These are phyloP conservation scores for Clathrospora elynae DNA, from an alignment of 2,329 filamentous ascomycete genomes.

Conservation along the genomic window DNA sequence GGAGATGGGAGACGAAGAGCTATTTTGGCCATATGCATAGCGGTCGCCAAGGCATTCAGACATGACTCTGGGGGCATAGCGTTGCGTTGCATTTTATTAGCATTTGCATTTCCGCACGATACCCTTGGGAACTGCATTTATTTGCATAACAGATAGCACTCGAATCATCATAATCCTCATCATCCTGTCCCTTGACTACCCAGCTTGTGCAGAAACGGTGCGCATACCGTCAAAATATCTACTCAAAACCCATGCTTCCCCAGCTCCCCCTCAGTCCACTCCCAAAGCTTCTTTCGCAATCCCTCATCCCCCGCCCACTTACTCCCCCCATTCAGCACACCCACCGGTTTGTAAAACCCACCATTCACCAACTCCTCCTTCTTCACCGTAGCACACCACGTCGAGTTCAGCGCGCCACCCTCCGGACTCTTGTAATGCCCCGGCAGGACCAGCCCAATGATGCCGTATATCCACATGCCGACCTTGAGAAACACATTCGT, in stretches of 20 bases:
- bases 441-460: slow-evolving; percentile 32
- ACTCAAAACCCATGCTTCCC: slow-evolving; percentile 40
- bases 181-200: not conserved
- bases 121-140: too few species aligned
- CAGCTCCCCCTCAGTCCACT: slow-evolving; percentile 46
- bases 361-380: slow-evolving; percentile 49
- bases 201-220: too few species aligned
- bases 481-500: slow-evolving; percentile 33
- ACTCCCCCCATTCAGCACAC: slow-evolving; percentile 30
- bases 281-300: slow-evolving; percentile 46
- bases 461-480: slow-evolving; percentile 32
- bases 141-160: too few species aligned
- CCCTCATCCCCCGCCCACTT: slow-evolving; percentile 35
- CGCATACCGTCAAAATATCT: too few species aligned
- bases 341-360: slow-evolving; percentile 50
- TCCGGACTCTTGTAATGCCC: slow-evolving; percentile 36
- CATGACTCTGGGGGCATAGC: too few species aligned
- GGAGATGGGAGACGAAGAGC: too few species aligned
- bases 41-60: too few species aligned
- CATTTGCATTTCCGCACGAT: too few species aligned
- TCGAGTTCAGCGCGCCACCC: slow-evolving; percentile 50
- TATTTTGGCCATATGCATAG: too few species aligned
- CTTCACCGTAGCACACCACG: slow-evolving; percentile 49
- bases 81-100: too few species aligned
- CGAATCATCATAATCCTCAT: too few species aligned